phyloP scores from a whole-genome alignment of 2,329 filamentous ascomycete genomes.

The Fusarium sp. region DNA sequence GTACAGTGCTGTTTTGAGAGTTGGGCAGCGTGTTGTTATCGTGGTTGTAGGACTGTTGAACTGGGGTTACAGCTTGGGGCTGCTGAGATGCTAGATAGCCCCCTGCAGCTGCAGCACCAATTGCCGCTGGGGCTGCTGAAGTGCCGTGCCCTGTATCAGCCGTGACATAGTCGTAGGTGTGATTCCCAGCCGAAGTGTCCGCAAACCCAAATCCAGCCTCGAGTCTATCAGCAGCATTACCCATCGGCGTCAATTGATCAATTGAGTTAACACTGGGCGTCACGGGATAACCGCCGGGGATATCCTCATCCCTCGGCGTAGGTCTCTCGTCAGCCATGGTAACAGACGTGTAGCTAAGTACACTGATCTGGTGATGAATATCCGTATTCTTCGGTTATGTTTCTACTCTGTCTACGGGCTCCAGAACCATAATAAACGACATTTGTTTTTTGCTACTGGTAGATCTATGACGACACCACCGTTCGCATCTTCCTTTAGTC shows the following conservation, averaged over 20 bases:
- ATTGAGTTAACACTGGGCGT: slow-evolving; percentile 42
- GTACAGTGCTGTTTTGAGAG: not conserved
- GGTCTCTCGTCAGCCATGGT: slow-evolving; percentile 41
- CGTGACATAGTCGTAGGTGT: slow-evolving; percentile 13
- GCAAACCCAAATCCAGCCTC: slow-evolving; percentile 32
- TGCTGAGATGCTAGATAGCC: slow-evolving; percentile 7
- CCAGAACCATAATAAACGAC: slow-evolving; percentile 11
- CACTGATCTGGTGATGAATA: not conserved
- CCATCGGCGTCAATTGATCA: slow-evolving; percentile 17
- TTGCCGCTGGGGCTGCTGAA: slow-evolving; percentile 17
- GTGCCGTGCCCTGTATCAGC: not conserved
- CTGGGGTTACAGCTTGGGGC: not conserved
- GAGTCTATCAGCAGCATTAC: slow-evolving; percentile 17
- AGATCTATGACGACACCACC: slow-evolving; percentile 38
- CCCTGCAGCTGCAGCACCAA: slow-evolving; percentile 6
- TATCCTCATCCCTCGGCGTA: slow-evolving; percentile 45
- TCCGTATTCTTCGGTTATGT: not conserved
- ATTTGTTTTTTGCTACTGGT: not conserved
- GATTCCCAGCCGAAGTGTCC: not conserved
- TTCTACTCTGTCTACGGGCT: not conserved
- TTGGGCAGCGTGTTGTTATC: not conserved
- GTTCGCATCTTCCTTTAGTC: slow-evolving; percentile 3
- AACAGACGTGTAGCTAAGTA: not conserved
- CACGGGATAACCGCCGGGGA: slow-evolving; percentile 46
- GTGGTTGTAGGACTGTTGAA: not conserved